Percentiles rank a stretch among this genome's conserved stretches.
phyloP scores from a whole-genome alignment of 495 filamentous ascomycete species.

The Lentithecium fluviatile region DNA sequence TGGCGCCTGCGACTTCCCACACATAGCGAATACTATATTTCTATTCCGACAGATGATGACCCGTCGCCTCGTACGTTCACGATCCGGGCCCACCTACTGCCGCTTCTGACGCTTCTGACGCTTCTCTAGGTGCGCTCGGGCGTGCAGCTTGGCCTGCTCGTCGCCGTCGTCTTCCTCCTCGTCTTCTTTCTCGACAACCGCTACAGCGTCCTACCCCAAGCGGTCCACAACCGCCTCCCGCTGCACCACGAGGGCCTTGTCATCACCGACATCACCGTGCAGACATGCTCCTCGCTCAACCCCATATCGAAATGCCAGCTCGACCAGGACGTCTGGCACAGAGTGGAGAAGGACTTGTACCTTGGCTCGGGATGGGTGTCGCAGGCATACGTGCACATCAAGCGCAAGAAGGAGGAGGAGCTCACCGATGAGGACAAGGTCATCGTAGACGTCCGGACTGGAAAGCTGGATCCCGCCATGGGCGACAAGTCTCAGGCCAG shows the following conservation, averaged over 20 bases:
- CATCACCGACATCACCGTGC: slow-evolving; percentile 87
- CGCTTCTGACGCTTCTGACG: slow-evolving; percentile 28
- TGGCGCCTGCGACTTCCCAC: neutral
- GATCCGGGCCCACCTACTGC: neutral
- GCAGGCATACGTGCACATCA: slow-evolving; percentile 79
- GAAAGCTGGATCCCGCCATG: slow-evolving; percentile 67
- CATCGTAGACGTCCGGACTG: slow-evolving; percentile 78
- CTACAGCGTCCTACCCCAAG: slow-evolving; percentile 55
- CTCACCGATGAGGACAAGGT: slow-evolving; percentile 71
- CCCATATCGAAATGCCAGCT: slow-evolving; percentile 76
- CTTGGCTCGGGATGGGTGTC: slow-evolving; percentile 69
- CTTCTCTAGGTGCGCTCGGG: slow-evolving; percentile 73
- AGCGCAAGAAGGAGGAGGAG: slow-evolving; percentile 87
- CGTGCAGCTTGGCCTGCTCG: slow-evolving; percentile 71
- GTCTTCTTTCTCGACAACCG: slow-evolving; percentile 45
- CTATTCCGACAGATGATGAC: slow-evolving; percentile 41
- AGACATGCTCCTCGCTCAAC: slow-evolving; percentile 71
- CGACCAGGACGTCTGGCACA: slow-evolving; percentile 72
- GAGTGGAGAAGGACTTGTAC: slow-evolving; percentile 90
- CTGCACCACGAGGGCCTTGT: slow-evolving; percentile 55
- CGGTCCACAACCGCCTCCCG: slow-evolving; percentile 55
- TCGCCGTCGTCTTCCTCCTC: slow-evolving; percentile 60
- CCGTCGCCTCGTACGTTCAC: slow-evolving; percentile 45
- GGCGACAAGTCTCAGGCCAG: slow-evolving; percentile 55
- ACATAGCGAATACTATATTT: neutral